phyloP scores from a whole-genome alignment of 495 filamentous ascomycete genomes.

The Daldinia caldariorum region DNA sequence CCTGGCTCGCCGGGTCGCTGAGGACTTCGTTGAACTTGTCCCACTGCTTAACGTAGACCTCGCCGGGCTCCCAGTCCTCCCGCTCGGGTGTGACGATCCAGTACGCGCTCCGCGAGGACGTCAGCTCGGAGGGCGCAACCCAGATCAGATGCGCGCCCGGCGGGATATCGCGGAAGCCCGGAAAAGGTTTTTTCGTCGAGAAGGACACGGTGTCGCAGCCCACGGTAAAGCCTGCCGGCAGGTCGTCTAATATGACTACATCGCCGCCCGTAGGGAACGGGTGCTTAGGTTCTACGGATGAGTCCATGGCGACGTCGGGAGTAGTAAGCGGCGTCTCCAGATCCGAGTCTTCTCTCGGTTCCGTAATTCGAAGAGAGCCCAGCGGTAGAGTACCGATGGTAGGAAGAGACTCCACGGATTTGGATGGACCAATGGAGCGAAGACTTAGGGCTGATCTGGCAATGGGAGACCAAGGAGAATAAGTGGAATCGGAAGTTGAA shows the following conservation, averaged over 20 bases:
- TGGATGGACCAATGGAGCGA: conserved; percentile 27
- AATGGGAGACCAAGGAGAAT: neutral
- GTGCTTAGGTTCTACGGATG: conserved; percentile 10
- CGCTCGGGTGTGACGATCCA: conserved; percentile 62
- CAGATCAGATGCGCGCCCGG: conserved; percentile 67
- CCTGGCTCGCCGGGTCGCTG: conserved; percentile 50
- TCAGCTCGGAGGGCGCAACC: conserved; percentile 61
- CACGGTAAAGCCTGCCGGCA: conserved; percentile 55
- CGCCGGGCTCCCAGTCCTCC: conserved; percentile 33
- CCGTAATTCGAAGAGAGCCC: conserved; percentile 51
- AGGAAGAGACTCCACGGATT: conserved; percentile 45
- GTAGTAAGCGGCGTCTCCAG: conserved; percentile 18
- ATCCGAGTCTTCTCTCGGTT: conserved; percentile 14
- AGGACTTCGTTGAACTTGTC: conserved; percentile 63
- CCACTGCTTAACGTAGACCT: conserved; percentile 68
- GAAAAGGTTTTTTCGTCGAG: conserved; percentile 53
- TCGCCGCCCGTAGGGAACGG: conserved; percentile 50
- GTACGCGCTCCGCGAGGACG: conserved; percentile 63
- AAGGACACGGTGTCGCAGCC: conserved; percentile 59
- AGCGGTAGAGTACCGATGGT: conserved; percentile 50
- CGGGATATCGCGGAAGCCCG: conserved; percentile 68
- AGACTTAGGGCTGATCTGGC: neutral
- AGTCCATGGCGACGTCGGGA: conserved; percentile 29
- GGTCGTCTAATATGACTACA: conserved; percentile 53
- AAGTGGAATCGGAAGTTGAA: conserved; percentile 26